Evolutionary conservation across 2,329 filamentous ascomycete species (phyloP).

Genomic region (Diplodia sapinea): DNA sequence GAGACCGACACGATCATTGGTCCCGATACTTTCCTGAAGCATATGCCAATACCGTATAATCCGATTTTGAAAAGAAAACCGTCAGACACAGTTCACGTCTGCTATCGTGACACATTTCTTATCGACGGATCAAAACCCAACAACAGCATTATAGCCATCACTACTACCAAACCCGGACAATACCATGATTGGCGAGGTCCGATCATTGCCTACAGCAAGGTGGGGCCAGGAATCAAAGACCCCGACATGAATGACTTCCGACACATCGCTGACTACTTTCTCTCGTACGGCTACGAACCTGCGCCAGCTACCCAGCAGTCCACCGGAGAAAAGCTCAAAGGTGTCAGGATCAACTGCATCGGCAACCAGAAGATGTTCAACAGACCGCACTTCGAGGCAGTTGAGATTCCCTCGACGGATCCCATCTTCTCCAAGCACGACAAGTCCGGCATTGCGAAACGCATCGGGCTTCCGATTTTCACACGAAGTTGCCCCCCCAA

Average conservation of each 20-base stretch:
- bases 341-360: neutral
- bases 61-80: constrained; percentile 13
- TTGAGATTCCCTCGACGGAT: neutral
- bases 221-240: constrained; percentile 27
- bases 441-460: constrained; percentile 32
- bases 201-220: constrained; percentile 19
- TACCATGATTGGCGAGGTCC: constrained; percentile 33
- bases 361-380: neutral
- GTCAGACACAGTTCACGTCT: constrained; percentile 26
- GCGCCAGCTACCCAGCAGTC: neutral
- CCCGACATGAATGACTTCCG: constrained; percentile 33
- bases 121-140: constrained; percentile 32
- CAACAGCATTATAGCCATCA: constrained; percentile 29
- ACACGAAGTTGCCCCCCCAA: neutral
- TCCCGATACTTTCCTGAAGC: neutral
- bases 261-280: constrained; percentile 33
- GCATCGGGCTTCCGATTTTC: constrained; percentile 28
- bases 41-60: neutral
- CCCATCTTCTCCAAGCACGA: constrained; percentile 25
- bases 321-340: neutral
- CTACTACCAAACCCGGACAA: constrained; percentile 6
- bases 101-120: constrained; percentile 30
- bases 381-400: neutral
- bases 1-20: neutral
- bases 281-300: constrained; percentile 23